A percentile compares a stretch with the other conserved stretches of the same genome.
These are phyloP conservation scores for Bremia lactucae DNA, from an alignment of 352 stramenopile genomes.

Conservation along the genomic window DNA sequence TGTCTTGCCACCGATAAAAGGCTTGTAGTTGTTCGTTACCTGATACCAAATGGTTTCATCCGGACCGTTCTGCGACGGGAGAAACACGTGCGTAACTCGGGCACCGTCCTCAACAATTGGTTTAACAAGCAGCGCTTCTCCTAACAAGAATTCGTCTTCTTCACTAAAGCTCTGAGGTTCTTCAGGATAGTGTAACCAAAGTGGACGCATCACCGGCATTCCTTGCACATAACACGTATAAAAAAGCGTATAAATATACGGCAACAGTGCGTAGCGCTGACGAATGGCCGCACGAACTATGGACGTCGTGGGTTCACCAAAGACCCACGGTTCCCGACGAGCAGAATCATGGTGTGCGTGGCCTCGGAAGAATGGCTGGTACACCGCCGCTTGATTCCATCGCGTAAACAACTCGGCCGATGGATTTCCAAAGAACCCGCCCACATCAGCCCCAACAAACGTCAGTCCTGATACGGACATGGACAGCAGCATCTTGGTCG, in stretches of 20 bases:
- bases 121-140: slow-evolving; percentile 92
- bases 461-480: slow-evolving; percentile 92
- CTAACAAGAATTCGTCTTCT: slow-evolving; percentile 94
- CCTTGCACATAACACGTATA: slow-evolving; percentile 39
- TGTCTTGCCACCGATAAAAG: slow-evolving; percentile 37
- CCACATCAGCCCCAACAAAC: slow-evolving; percentile 97
- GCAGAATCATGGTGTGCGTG: slow-evolving; percentile 99
- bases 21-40: slow-evolving; percentile 58
- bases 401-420: slow-evolving; percentile 93
- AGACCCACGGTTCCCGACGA: slow-evolving; percentile 96
- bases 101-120: slow-evolving; percentile 87
- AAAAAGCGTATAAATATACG: slow-evolving; percentile 92
- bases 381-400: slow-evolving; percentile 93
- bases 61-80: slow-evolving; percentile 46
- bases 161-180: slow-evolving; percentile 75
- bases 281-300: slow-evolving; percentile 87
- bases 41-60: slow-evolving; percentile 87
- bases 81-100: slow-evolving; percentile 77
- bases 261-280: slow-evolving; percentile 92
- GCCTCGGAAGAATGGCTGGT: slow-evolving; percentile 97
- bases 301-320: slow-evolving; percentile 89
- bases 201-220: slow-evolving; percentile 87
- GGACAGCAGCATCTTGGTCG: slow-evolving; percentile 95
- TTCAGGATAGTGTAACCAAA: slow-evolving; percentile 94
- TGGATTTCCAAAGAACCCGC: slow-evolving; percentile 97